Evolutionary conservation across 768 basidiomycete genomes (phyloP), one percentile per base, ranked within the genome.

Genomic region (Boletus eberwhitei): DNA sequence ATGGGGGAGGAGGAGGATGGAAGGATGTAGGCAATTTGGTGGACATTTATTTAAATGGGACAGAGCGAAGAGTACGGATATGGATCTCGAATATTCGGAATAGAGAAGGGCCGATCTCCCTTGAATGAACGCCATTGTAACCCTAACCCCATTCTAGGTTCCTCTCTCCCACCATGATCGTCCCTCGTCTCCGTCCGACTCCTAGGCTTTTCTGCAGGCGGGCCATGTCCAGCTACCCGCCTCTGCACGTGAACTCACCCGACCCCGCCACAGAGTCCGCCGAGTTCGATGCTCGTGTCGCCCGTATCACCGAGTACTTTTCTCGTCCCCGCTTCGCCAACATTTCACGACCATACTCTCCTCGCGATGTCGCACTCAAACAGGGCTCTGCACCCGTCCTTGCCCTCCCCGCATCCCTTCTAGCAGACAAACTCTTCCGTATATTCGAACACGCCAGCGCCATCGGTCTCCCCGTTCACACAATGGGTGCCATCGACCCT

Each of bases 401-500:
- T 16, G 87, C 90, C 5, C 80, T 88, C 29, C 87, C 86, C 8
- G 86, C 87, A 3, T 84, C 87, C 8, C 68, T 90, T n/a, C 80
- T 91, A 8, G 86, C 94, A 16, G 82, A 93, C 75, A 96, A 96
- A 72, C 79, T 98, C n/a, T 89, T 82, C 68, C 74, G 76, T 13
- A 66, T 86, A 9, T 78, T 98, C 44, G 74, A 77, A 19, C 79
- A 81, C 45, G 85, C 86, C 41, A 82, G 83, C 22, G 79, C 76
- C 36, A 80, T 80, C 37, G 80, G 81, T 31, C 76, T 77, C 59
- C 92, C 93, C 0, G 81, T 96, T 13, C 90, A 92, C 63, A 96
- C 94, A 2, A 86, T 95, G 83, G 93, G 93, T 38, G 93, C 91
- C 5, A 88, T 97, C 57, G 95, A 97, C 68, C 93, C 93, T 0